Evolutionary conservation across 208 protist species (phyloP).

Genomic region (Tritrichomonas musculus): DNA sequence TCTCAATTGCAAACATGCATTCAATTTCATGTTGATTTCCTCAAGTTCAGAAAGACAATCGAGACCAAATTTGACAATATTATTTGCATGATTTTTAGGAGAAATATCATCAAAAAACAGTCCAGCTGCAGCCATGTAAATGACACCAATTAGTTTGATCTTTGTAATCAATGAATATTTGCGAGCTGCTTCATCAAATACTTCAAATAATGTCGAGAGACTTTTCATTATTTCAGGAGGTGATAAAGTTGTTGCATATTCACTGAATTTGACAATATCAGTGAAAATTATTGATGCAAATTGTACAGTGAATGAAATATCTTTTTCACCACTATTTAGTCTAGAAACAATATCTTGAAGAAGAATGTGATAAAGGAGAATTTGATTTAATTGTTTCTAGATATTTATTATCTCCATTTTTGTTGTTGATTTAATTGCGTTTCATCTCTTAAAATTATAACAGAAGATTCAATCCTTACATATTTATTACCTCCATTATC

Average conservation of each 20-base stretch:
- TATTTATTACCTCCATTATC: too few relatives aligned
- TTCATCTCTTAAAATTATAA: too few relatives aligned
- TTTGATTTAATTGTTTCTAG: too few relatives aligned
- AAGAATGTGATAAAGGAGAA: background rate
- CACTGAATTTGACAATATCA: background rate
- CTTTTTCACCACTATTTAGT: background rate
- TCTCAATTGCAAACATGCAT: background rate
- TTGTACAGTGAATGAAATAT: conserved; percentile 9
- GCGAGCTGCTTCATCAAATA: background rate
- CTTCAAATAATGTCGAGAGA: background rate
- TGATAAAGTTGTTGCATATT: background rate
- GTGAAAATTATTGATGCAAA: background rate
- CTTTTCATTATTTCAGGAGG: background rate
- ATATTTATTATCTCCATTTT: too few relatives aligned
- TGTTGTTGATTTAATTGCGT: too few relatives aligned
- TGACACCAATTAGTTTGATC: background rate
- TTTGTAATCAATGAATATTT: background rate
- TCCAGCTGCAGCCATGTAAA: background rate
- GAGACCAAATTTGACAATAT: background rate
- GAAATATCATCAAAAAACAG: background rate
- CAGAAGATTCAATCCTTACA: too few relatives aligned
- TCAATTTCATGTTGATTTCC: background rate
- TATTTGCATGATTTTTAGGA: background rate
- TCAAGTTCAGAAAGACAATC: background rate
- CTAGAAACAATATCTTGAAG: background rate